Percentiles rank a stretch among this genome's conserved stretches.
Conservation (phyloP, 371 early-diverging fungal species). For the Choanephora cucurbitarum region DNA sequence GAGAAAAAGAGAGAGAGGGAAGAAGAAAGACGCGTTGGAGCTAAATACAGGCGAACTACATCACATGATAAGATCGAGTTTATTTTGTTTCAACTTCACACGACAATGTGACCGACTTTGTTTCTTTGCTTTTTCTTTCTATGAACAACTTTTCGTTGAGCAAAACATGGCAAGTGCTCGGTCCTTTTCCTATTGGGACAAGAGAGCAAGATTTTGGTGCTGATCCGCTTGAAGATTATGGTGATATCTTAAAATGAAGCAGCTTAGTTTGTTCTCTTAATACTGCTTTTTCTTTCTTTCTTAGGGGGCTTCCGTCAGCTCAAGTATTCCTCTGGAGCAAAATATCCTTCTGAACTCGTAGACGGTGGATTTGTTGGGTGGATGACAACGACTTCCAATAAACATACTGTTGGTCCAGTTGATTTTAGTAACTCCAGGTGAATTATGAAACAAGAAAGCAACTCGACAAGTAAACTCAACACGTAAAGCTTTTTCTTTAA, state of each 20-base stretch:
- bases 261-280: neutral
- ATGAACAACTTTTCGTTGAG: constrained; percentile 12
- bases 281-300: neutral
- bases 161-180: constrained; percentile 50
- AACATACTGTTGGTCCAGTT: constrained; percentile 55
- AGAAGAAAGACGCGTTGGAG: neutral
- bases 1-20: constrained; percentile 2
- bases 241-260: constrained; percentile 23
- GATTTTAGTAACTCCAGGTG: constrained; percentile 37
- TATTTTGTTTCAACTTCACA: neutral
- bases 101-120: neutral
- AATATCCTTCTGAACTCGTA: constrained; percentile 68
- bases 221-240: constrained; percentile 68
- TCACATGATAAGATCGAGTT: constrained; percentile 2
- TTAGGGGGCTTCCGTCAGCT: constrained; percentile 62
- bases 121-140: neutral
- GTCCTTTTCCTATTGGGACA: constrained; percentile 70
- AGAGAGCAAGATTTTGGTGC: constrained; percentile 69
- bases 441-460: constrained; percentile 1
- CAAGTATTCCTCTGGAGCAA: constrained; percentile 39
- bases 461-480: neutral
- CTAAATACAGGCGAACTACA: neutral
- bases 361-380: constrained; percentile 59
- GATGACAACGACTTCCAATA: constrained; percentile 41
- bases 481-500: neutral